A percentile compares a stretch with the other conserved stretches of the same genome.
phyloP scores from a whole-genome alignment of 139 green algal genomes.

The Chlorella sp. region DNA sequence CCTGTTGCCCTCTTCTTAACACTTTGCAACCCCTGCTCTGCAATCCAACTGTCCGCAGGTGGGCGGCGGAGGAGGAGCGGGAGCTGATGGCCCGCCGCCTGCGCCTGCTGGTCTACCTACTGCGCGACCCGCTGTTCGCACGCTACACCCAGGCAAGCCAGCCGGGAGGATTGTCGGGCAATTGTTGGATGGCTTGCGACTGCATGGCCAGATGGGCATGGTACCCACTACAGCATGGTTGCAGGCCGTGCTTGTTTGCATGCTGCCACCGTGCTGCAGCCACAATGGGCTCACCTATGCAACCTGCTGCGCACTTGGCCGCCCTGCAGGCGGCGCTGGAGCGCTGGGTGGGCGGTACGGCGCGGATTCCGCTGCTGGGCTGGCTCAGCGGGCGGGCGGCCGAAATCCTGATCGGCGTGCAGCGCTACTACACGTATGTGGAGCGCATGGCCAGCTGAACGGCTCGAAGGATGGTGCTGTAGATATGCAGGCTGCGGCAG shows the following conservation, averaged over 20 bases:
- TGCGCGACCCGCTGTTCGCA: conserved; percentile 68
- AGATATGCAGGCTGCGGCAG: too few relatives aligned
- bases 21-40: too few relatives aligned
- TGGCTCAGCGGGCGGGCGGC: conserved; percentile 49
- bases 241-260: background rate
- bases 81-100: conserved; percentile 53
- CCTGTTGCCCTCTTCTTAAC: too few relatives aligned
- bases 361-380: conserved; percentile 58
- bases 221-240: too few relatives aligned
- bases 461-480: too few relatives aligned
- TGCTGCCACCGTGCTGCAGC: background rate
- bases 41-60: conserved; percentile 31
- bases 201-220: too few relatives aligned
- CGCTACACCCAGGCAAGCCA: background rate
- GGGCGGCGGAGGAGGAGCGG: conserved; percentile 42
- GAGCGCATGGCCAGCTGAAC: conserved; percentile 23
- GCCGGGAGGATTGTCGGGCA: background rate
- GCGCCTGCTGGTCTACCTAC: conserved; percentile 62
- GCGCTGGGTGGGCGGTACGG: conserved; percentile 21
- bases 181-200: background rate
- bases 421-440: conserved; percentile 74
- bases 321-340: conserved; percentile 29
- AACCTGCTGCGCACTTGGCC: too few relatives aligned
- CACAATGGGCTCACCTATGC: too few relatives aligned
- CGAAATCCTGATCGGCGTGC: conserved; percentile 71